Conservation (phyloP, 805 yeast species). For the Tetrapisispora nanseiensis region DNA sequence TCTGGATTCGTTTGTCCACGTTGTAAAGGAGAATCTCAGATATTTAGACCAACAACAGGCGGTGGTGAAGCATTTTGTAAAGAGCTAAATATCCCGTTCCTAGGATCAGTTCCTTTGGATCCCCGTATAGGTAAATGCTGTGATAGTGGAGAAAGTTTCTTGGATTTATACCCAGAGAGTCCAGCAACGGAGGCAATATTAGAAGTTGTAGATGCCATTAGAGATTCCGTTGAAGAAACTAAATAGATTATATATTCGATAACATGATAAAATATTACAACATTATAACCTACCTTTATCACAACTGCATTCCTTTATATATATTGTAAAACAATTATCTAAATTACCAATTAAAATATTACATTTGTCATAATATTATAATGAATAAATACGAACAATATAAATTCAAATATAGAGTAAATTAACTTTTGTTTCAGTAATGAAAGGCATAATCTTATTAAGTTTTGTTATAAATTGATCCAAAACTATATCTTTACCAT, state of each 20-base stretch:
- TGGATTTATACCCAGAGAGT: constrained; percentile 78
- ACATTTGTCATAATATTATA: no score
- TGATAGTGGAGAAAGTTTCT: constrained; percentile 76
- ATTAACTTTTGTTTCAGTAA: constrained; percentile 7
- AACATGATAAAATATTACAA: no score
- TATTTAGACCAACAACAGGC: constrained; percentile 92
- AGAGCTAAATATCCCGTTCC: constrained; percentile 65
- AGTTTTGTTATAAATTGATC: constrained; percentile 8
- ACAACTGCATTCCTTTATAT: not conserved
- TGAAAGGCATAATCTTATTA: constrained; percentile 14
- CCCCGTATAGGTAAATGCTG: constrained; percentile 88
- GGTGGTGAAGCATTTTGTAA: constrained; percentile 82
- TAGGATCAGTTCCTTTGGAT: constrained; percentile 92
- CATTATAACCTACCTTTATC: no score
- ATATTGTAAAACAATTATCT: not conserved
- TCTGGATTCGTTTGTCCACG: constrained; percentile 96
- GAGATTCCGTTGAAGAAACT: constrained; percentile 42
- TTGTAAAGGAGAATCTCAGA: constrained; percentile 82
- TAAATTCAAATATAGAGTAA: not conserved
- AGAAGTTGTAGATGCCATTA: constrained; percentile 64
- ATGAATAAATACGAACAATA: no score
- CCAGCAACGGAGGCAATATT: constrained; percentile 85
- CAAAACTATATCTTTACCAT: constrained; percentile 4
- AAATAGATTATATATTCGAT: no score
- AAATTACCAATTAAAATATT: not conserved